Conservation (phyloP, 805 yeast species). For the Clavispora phyllophila region DNA sequence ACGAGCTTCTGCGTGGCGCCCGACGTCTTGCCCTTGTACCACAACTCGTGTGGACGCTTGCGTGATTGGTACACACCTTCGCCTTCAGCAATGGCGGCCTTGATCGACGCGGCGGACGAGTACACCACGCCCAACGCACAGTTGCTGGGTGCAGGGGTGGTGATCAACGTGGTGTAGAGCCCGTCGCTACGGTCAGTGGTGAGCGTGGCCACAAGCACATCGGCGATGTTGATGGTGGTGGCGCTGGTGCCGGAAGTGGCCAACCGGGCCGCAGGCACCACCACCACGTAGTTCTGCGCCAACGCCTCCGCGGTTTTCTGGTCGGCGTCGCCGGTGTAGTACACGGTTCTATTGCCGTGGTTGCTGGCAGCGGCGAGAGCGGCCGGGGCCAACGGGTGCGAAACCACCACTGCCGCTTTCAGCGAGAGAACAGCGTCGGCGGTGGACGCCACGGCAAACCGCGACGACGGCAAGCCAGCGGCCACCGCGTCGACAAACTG, state of each 20-base stretch:
- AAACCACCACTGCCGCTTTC: slow-evolving; percentile 21
- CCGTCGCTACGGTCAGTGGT: slow-evolving; percentile 85
- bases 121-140: slow-evolving; percentile 78
- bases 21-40: slow-evolving; percentile 96
- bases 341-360: slow-evolving; percentile 29
- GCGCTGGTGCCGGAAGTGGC: slow-evolving; percentile 21
- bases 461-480: slow-evolving; percentile 13
- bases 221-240: slow-evolving; percentile 33
- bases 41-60: slow-evolving; percentile 68
- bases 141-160: slow-evolving; percentile 54
- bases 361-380: slow-evolving; percentile 15
- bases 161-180: slow-evolving; percentile 76
- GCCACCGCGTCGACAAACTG: slow-evolving; percentile 8
- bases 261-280: slow-evolving; percentile 23
- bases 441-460: slow-evolving; percentile 11
- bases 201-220: slow-evolving; percentile 46
- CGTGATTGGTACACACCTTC: slow-evolving; percentile 95
- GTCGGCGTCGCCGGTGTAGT: slow-evolving; percentile 12
- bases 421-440: slow-evolving; percentile 11
- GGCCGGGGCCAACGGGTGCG: slow-evolving; percentile 10
- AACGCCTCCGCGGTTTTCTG: slow-evolving; percentile 24
- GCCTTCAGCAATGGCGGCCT: slow-evolving; percentile 72
- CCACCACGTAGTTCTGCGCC: slow-evolving; percentile 33
- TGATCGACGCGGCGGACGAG: slow-evolving; percentile 77
- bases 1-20: slow-evolving; percentile 86